Evolutionary conservation across 139 green algal species (phyloP).

Genomic region (Tetraselmis chui): DNA sequence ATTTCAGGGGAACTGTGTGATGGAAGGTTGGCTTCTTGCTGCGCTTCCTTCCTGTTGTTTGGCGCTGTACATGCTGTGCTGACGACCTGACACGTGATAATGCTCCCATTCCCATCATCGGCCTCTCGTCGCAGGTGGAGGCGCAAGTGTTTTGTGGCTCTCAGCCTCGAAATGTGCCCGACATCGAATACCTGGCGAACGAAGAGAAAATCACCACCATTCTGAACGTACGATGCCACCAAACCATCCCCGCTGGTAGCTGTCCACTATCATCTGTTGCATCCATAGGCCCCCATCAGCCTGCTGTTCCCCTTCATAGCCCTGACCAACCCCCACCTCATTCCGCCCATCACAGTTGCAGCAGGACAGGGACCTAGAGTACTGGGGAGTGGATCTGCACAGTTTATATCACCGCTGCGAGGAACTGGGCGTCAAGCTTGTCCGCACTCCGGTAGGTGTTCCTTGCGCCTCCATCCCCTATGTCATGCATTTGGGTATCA

Average conservation of each 20-base stretch:
- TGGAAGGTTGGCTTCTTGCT: too few relatives aligned
- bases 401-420: constrained; percentile 22
- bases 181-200: constrained; percentile 38
- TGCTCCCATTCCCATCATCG: not conserved
- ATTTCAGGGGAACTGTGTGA: too few relatives aligned
- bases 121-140: not conserved
- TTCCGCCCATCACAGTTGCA: constrained; percentile 58
- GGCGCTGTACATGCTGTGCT: too few relatives aligned
- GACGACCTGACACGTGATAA: too few relatives aligned
- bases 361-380: constrained; percentile 52
- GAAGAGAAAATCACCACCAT: constrained; percentile 15
- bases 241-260: constrained; percentile 3
- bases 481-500: not conserved
- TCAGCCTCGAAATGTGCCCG: constrained; percentile 42
- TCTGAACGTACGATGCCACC: not conserved
- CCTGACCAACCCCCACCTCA: constrained; percentile 9
- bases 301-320: not conserved
- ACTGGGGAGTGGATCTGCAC: constrained; percentile 55
- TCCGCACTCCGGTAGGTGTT: constrained; percentile 35
- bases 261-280: not conserved
- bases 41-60: too few relatives aligned
- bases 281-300: not conserved
- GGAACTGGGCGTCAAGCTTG: constrained; percentile 38
- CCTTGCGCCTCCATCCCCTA: not conserved
- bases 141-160: constrained; percentile 21